A percentile compares a stretch with the other conserved stretches of the same genome.
phyloP scores from a whole-genome alignment of 441 rosid species.

The Daphne laureola region DNA sequence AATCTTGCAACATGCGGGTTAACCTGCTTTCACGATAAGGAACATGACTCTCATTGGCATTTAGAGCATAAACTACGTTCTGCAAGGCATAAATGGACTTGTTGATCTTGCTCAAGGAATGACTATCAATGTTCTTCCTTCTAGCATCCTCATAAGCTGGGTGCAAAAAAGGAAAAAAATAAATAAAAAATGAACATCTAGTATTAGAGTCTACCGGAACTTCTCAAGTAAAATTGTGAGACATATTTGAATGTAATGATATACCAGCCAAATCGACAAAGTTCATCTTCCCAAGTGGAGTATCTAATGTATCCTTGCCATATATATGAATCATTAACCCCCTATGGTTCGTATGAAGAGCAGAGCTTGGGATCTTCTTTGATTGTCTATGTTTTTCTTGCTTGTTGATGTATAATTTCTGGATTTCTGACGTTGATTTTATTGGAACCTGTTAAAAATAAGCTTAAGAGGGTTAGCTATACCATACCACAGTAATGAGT shows the following conservation, averaged over 20 bases:
- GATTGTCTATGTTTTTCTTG: slow-evolving; percentile 21
- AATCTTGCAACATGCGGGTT: slow-evolving; percentile 63
- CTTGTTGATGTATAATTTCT: slow-evolving; percentile 27
- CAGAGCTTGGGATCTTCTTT: slow-evolving; percentile 25
- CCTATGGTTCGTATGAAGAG: slow-evolving; percentile 35
- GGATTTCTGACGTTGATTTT: slow-evolving; percentile 45
- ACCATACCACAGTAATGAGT: background rate
- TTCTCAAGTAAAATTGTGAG: background rate
- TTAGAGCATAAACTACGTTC: slow-evolving; percentile 57
- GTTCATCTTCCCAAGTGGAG: slow-evolving; percentile 45
- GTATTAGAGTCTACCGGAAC: background rate
- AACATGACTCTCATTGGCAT: slow-evolving; percentile 47
- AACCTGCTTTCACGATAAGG: slow-evolving; percentile 79
- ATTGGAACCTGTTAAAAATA: slow-evolving; percentile 34
- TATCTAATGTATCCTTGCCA: slow-evolving; percentile 8
- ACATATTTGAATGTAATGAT: background rate
- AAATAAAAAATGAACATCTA: no score
- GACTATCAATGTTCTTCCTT: slow-evolving; percentile 30
- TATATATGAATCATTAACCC: slow-evolving; percentile 47
- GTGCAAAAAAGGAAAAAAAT: slow-evolving; percentile 9
- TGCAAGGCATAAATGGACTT: slow-evolving; percentile 61
- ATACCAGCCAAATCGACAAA: slow-evolving; percentile 74
- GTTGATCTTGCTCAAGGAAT: slow-evolving; percentile 37
- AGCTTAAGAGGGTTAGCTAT: slow-evolving; percentile 5
- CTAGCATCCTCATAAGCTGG: slow-evolving; percentile 67